Evolutionary conservation across 2,329 filamentous ascomycete species (phyloP).

Genomic region (Aspergillus phoenicis): DNA sequence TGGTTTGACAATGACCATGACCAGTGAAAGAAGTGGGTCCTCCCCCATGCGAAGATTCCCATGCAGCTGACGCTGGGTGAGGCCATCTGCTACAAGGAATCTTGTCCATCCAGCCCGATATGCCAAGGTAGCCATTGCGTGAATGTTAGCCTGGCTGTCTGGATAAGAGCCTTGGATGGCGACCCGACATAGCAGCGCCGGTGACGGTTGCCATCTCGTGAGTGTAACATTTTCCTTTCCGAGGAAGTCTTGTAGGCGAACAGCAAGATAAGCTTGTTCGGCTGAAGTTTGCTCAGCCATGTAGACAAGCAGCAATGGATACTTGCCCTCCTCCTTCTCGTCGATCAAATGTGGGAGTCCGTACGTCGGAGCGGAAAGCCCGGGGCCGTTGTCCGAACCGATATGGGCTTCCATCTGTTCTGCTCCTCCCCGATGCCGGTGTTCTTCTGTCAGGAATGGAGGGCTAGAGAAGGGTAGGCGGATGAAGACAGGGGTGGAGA

Average conservation of each 20-base stretch:
- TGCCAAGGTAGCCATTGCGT: neutral
- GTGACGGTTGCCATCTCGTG: neutral
- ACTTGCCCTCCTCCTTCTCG: neutral
- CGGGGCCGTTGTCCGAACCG: neutral
- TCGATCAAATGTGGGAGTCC: neutral
- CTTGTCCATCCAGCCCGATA: slow-evolving; percentile 4
- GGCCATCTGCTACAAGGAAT: slow-evolving; percentile 5
- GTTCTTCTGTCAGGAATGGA: too few species aligned
- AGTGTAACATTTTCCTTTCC: neutral
- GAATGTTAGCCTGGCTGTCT: neutral
- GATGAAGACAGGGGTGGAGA: too few species aligned
- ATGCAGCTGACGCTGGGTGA: neutral
- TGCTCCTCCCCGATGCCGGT: too few species aligned
- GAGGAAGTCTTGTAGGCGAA: neutral
- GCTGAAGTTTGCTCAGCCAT: neutral
- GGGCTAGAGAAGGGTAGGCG: too few species aligned
- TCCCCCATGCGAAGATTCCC: neutral
- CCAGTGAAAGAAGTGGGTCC: neutral
- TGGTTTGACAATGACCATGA: neutral
- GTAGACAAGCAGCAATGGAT: neutral
- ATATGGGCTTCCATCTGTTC: neutral
- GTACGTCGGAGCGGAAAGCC: neutral
- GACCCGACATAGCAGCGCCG: neutral
- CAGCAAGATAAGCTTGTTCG: neutral
- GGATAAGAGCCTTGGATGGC: neutral